phyloP scores from a whole-genome alignment of 768 basidiomycete genomes.

The Phylloporus arenicola region DNA sequence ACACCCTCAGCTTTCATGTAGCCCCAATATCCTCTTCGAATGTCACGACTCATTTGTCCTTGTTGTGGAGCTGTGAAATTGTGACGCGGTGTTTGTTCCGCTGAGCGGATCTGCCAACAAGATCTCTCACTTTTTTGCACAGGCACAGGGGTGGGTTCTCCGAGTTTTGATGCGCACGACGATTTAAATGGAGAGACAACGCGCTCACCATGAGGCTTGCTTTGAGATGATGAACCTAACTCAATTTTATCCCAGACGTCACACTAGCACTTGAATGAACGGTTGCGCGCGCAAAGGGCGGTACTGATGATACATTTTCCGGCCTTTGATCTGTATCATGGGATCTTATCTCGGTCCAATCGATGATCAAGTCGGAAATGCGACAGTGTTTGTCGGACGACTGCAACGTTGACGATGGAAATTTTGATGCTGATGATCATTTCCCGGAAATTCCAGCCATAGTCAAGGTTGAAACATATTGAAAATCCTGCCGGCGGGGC shows the following conservation, averaged over 20 bases:
- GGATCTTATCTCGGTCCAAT: neutral
- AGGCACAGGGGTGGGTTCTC: conserved; percentile 20
- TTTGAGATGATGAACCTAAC: conserved; percentile 15
- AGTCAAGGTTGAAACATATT: neutral
- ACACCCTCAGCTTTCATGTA: conserved; percentile 10
- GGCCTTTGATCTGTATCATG: neutral
- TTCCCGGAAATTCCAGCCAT: neutral
- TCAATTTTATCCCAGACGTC: conserved; percentile 2
- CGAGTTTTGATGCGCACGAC: conserved; percentile 20
- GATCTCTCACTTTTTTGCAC: conserved; percentile 14
- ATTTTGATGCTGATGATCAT: neutral
- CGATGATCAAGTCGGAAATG: neutral
- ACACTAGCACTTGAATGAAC: neutral
- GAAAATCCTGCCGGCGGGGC: neutral
- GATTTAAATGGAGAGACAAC: conserved; percentile 15
- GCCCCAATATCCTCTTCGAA: conserved; percentile 7
- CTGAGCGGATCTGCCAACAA: conserved; percentile 11
- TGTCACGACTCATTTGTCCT: conserved; percentile 12
- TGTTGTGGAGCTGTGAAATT: conserved; percentile 5
- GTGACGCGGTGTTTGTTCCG: conserved; percentile 8
- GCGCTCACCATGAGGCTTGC: conserved; percentile 22
- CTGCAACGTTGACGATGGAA: neutral
- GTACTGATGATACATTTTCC: neutral
- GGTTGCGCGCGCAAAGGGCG: neutral
- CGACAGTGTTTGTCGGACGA: neutral